Conservation (phyloP, 2,329 filamentous ascomycete genomes). For the Ophiostoma pallidulum region DNA sequence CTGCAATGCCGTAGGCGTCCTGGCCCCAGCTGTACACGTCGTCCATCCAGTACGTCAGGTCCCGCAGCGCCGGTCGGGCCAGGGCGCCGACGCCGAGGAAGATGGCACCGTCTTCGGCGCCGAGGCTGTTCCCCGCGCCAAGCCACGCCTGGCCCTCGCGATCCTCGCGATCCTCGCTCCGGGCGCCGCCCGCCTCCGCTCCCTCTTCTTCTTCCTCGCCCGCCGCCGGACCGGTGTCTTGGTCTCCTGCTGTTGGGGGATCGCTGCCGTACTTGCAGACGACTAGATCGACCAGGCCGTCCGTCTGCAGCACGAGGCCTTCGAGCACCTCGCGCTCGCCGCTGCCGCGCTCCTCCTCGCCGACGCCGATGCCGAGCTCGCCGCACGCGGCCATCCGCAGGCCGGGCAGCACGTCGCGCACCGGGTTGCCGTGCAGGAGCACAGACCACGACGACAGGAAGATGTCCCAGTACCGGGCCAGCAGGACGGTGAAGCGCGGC, state of each 20-base stretch:
- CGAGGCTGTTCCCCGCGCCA: constrained; percentile 57
- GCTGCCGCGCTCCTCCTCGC: constrained; percentile 90
- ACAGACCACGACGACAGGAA: constrained; percentile 73
- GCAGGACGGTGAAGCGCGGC: constrained; percentile 57
- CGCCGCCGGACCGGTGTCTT: constrained; percentile 13
- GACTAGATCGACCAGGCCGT: constrained; percentile 78
- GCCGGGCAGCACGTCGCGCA: constrained; percentile 66
- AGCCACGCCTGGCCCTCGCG: constrained; percentile 48
- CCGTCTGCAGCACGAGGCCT: constrained; percentile 68
- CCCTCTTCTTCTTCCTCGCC: constrained; percentile 17
- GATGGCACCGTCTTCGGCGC: constrained; percentile 70
- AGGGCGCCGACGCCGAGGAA: constrained; percentile 74
- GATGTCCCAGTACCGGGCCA: constrained; percentile 74
- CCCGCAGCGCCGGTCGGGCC: constrained; percentile 59
- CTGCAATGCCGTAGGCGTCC: constrained; percentile 72
- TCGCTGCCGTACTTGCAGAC: constrained; percentile 84
- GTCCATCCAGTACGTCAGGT: constrained; percentile 78
- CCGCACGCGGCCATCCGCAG: constrained; percentile 84
- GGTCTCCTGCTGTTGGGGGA: too few relatives aligned
- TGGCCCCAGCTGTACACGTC: constrained; percentile 77
- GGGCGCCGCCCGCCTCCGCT: background rate
- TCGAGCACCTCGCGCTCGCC: constrained; percentile 89
- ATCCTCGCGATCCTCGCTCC: background rate
- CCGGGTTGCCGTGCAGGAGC: constrained; percentile 80
- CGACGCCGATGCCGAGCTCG: constrained; percentile 86